These are phyloP conservation scores for Penicillium sp. DNA, from an alignment of 2,329 filamentous ascomycete genomes.

Conservation along the genomic window DNA sequence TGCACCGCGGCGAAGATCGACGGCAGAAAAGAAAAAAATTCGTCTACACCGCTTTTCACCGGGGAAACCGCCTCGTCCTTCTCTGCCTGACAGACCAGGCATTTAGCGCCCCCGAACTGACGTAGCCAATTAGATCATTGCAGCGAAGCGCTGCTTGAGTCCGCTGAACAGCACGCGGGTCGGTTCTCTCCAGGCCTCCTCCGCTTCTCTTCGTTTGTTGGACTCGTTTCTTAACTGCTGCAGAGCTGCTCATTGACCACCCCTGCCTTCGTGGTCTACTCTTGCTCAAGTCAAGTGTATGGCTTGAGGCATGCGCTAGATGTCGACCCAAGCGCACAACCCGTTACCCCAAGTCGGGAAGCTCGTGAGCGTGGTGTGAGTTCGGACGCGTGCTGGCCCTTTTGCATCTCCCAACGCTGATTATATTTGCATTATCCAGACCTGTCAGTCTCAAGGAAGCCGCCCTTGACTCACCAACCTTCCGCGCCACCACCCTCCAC, in stretches of 20 bases:
- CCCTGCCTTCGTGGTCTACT: conserved; percentile 3
- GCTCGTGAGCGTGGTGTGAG: conserved; percentile 48
- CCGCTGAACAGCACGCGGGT: conserved; percentile 17
- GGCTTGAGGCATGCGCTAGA: conserved; percentile 39
- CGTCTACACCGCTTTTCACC: conserved; percentile 27
- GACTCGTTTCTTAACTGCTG: not conserved
- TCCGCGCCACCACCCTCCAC: conserved; percentile 80
- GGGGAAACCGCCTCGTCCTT: conserved; percentile 1
- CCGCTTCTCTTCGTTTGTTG: conserved; percentile 8
- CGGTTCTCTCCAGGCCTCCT: conserved; percentile 12
- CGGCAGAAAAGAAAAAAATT: conserved; percentile 36
- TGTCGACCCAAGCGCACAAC: conserved; percentile 41
- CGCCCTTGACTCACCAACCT: conserved; percentile 91
- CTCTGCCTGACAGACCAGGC: conserved; percentile 16
- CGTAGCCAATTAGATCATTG: conserved; percentile 39
- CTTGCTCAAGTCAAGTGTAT: conserved; percentile 30
- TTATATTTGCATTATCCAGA: conserved; percentile 35
- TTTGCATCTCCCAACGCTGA: conserved; percentile 13
- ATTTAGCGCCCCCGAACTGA: conserved; percentile 25
- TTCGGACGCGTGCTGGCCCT: conserved; percentile 5
- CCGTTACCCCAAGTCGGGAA: conserved; percentile 43
- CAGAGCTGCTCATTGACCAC: not conserved
- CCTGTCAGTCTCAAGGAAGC: conserved; percentile 92
- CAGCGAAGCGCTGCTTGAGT: conserved; percentile 18
- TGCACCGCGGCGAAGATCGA: too few relatives aligned